Evolutionary conservation across 345 rosid genomes (phyloP).

Genomic region (Psidium friedrichsthalianum): DNA sequence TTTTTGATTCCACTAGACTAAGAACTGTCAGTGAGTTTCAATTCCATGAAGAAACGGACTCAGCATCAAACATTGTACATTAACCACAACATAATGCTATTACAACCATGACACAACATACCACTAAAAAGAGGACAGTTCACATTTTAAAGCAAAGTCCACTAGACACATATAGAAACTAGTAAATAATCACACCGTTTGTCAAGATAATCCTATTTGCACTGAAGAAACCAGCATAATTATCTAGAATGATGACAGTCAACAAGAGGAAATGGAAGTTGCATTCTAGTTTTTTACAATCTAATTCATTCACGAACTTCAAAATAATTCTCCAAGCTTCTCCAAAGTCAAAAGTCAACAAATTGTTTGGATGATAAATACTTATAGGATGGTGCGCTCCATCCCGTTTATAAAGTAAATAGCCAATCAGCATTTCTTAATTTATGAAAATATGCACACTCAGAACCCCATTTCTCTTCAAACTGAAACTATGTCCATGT

Average conservation of each 20-base stretch:
- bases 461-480: neutral
- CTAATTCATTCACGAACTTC: neutral
- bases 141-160: no score
- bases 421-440: neutral
- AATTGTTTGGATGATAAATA: neutral
- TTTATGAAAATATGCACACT: neutral
- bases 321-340: neutral
- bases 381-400: neutral
- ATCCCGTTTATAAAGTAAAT: neutral
- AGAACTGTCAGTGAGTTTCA: neutral
- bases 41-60: neutral
- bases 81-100: neutral
- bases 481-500: neutral
- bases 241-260: neutral
- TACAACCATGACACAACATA: neutral
- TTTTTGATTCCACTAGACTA: neutral
- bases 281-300: neutral
- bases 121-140: neutral
- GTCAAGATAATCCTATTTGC: neutral
- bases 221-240: neutral
- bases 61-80: neutral
- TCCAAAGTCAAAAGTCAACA: neutral
- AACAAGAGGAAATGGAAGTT: neutral
- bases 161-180: neutral
- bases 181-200: neutral